Percentiles rank a stretch among this genome's conserved stretches.
These are phyloP conservation scores for Lindgomyces ingoldianus DNA, from an alignment of 495 filamentous ascomycete genomes.

Conservation along the genomic window DNA sequence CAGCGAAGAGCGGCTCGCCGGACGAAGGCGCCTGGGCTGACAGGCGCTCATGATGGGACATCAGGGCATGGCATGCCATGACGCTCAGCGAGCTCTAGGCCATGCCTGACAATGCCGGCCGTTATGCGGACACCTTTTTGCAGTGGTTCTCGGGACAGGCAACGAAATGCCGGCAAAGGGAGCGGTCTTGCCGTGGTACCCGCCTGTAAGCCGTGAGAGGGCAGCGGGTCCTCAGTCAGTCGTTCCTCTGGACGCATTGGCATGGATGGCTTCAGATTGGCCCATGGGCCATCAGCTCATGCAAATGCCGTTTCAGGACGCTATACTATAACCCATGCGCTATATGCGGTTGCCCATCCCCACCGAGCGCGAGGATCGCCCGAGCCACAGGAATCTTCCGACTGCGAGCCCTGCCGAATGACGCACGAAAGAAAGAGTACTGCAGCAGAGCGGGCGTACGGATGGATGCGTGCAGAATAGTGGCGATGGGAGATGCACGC, in stretches of 20 bases:
- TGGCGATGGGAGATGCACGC: conserved; percentile 30
- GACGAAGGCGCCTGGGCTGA: conserved; percentile 3
- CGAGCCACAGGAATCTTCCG: conserved; percentile 38
- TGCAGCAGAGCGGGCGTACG: conserved; percentile 26
- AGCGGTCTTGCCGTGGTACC: conserved; percentile 33
- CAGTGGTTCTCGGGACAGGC: conserved; percentile 29
- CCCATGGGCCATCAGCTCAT: conserved; percentile 36
- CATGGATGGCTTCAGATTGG: conserved; percentile 36
- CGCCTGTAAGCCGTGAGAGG: conserved; percentile 22
- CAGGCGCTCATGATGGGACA: not conserved
- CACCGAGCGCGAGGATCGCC: conserved; percentile 29
- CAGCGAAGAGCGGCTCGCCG: conserved; percentile 17
- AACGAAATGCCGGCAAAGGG: conserved; percentile 32
- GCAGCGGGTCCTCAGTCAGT: conserved; percentile 3
- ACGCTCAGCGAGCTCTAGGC: conserved; percentile 13
- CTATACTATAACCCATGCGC: conserved; percentile 18
- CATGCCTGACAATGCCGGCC: conserved; percentile 21
- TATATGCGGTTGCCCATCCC: conserved; percentile 36
- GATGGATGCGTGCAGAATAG: conserved; percentile 20
- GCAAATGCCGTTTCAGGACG: conserved; percentile 39
- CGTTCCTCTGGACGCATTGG: conserved; percentile 32
- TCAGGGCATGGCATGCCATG: conserved; percentile 27
- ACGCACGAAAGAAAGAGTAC: conserved; percentile 28
- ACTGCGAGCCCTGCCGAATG: conserved; percentile 25
- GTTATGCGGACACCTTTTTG: conserved; percentile 28